Evolutionary conservation across 1,284 basidiomycete genomes (phyloP).

Genomic region (Ganoderma lucidum): DNA sequence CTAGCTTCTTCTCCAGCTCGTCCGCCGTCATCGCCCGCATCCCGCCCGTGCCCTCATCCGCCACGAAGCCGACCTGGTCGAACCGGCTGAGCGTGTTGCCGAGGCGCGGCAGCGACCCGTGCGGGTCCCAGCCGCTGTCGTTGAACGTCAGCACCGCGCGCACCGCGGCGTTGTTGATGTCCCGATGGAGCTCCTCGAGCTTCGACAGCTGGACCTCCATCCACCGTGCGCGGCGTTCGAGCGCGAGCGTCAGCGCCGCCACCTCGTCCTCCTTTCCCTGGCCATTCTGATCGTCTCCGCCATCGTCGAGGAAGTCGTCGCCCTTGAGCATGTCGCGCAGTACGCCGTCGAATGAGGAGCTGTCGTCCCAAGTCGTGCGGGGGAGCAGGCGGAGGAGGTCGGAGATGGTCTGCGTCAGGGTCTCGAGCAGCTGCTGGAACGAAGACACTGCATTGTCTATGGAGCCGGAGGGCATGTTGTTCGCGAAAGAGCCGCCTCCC

Average conservation of each 20-base stretch:
- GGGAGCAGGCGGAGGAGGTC: conserved; percentile 82
- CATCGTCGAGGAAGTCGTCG: conserved; percentile 82
- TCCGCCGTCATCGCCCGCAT: conserved; percentile 66
- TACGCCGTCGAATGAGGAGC: conserved; percentile 85
- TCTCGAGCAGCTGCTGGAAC: conserved; percentile 85
- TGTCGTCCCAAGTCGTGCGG: conserved; percentile 87
- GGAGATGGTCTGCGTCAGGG: conserved; percentile 85
- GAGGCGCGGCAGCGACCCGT: conserved; percentile 67
- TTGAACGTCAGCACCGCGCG: conserved; percentile 83
- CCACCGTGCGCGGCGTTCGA: conserved; percentile 86
- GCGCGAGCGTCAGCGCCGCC: conserved; percentile 78
- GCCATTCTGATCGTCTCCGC: conserved; percentile 58
- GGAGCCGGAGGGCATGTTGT: conserved; percentile 80
- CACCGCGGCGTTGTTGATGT: conserved; percentile 86
- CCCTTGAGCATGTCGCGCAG: conserved; percentile 86
- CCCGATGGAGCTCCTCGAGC: conserved; percentile 83
- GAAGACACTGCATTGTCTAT: conserved; percentile 87
- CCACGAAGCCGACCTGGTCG: conserved; percentile 65
- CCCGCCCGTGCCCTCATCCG: conserved; percentile 50
- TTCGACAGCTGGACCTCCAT: conserved; percentile 89
- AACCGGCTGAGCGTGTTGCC: conserved; percentile 74
- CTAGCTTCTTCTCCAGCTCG: conserved; percentile 77
- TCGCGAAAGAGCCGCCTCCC: conserved; percentile 85
- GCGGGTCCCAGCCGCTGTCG: conserved; percentile 83
- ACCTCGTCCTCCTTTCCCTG: conserved; percentile 79